Conservation (phyloP, 2,329 filamentous ascomycete species). For the Ceratocystis destructans region DNA sequence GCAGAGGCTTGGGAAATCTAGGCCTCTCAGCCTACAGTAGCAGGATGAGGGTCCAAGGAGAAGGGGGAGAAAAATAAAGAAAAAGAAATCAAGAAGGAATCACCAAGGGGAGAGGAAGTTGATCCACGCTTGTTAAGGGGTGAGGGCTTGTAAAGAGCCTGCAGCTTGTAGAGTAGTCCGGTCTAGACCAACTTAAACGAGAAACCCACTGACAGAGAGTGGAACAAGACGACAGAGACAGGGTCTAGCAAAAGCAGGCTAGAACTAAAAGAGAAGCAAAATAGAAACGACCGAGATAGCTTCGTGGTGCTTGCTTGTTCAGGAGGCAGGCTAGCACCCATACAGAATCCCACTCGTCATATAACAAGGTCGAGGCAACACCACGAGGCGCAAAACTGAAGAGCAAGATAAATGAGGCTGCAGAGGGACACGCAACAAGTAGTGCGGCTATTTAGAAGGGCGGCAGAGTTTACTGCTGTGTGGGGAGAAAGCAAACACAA, state of each 20-base stretch:
- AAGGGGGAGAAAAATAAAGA: not conserved
- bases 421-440: not conserved
- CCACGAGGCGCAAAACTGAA: not conserved
- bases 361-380: not conserved
- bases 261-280: not conserved
- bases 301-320: not conserved
- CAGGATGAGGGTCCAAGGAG: not conserved
- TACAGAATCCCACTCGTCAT: not conserved
- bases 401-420: not conserved
- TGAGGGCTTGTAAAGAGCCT: not conserved
- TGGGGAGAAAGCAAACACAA: not conserved
- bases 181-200: constrained; percentile 5
- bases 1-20: not conserved
- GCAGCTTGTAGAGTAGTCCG: not conserved
- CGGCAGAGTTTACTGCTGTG: not conserved
- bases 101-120: constrained; percentile 1
- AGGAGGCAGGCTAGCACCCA: not conserved
- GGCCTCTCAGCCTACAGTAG: not conserved
- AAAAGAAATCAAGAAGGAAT: not conserved
- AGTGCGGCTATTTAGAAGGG: not conserved
- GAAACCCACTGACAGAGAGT: not conserved
- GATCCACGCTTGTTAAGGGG: not conserved
- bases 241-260: not conserved
- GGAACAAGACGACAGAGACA: not conserved
- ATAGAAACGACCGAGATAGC: not conserved